Evolutionary conservation across 2,329 filamentous ascomycete species (phyloP), one percentile per base, ranked within the genome.

Genomic region (Daldinia sp.): DNA sequence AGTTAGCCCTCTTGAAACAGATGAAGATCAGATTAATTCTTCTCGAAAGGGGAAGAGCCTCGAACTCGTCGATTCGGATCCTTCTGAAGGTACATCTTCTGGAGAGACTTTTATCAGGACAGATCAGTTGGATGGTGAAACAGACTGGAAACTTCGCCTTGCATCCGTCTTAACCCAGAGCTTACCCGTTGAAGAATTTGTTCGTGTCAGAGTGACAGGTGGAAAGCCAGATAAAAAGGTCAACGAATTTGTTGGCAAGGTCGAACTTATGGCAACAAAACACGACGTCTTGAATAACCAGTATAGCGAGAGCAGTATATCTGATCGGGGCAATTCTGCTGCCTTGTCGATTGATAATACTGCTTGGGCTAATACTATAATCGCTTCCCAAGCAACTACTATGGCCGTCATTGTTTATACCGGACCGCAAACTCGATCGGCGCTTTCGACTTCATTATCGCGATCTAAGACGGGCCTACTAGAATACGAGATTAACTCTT

Each of bases 61-160:
- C 44, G 75, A 76, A 10, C 26, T 73, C 1, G 72, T 75, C 33
- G 71, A 74, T 39, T 75, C 78, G 53, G 75, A 70, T 37, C 70
- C 73, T 1, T 79, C 81, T 41, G 79, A 75, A 54, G 79, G 79
- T 12, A 80, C 81, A 18, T 81, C 86, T n/a, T 85, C 86, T 28
- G 94, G 94, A 30, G 97, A 99, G 81, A 95, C 95, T 0, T 99
- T 99, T 76, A 98, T 99, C 77, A 89, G 96, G 67, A 99, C 97
- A 1, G 96, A 99, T 79, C 96, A 99, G 78, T 86, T 99, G 9
- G 96, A 99, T 76, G 96, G 96, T 74, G 96, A 99, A 82, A 99
- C 96, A 0, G 96, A 99, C 77, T 99, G 96, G 97, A 99, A 99
- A 81, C 84, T 99, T 63, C 90, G 97, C 33, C 81, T 98, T 39